A percentile compares a stretch with the other conserved stretches of the same genome.
Conservation (phyloP, 2,329 filamentous ascomycete genomes). For the Xylaria sp. region DNA sequence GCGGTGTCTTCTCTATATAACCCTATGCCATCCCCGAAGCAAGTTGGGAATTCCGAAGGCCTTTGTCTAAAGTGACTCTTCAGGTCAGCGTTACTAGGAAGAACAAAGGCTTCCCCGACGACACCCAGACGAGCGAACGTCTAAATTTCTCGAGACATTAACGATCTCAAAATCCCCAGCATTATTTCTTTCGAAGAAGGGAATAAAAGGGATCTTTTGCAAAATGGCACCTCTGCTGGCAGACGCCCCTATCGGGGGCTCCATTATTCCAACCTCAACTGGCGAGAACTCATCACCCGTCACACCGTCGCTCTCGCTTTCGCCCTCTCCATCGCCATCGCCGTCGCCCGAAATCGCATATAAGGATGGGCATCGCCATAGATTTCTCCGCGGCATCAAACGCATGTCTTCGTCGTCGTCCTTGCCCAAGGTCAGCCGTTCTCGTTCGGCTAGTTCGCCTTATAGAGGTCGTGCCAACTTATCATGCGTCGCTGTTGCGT, state of each 20-base stretch:
- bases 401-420: conserved; percentile 78
- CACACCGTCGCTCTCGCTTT: neutral
- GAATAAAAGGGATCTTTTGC: neutral
- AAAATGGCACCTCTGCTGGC: conserved; percentile 10
- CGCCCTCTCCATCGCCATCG: neutral
- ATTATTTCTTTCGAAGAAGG: neutral
- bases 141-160: too few relatives aligned
- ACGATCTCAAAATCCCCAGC: neutral
- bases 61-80: conserved; percentile 7
- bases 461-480: conserved; percentile 52
- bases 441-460: conserved; percentile 62
- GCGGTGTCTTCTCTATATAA: neutral
- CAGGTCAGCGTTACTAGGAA: neutral
- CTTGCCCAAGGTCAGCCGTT: conserved; percentile 57
- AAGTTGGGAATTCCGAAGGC: neutral
- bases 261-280: conserved; percentile 17
- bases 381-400: conserved; percentile 67
- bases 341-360: conserved; percentile 33
- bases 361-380: conserved; percentile 63
- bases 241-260: conserved; percentile 12
- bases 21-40: neutral
- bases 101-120: neutral
- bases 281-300: conserved; percentile 19
- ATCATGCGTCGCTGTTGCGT: conserved; percentile 51
- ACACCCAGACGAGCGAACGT: too few relatives aligned